Conservation (phyloP, 129 eudicot genomes). For the Helichrysum umbraculigerum region DNA sequence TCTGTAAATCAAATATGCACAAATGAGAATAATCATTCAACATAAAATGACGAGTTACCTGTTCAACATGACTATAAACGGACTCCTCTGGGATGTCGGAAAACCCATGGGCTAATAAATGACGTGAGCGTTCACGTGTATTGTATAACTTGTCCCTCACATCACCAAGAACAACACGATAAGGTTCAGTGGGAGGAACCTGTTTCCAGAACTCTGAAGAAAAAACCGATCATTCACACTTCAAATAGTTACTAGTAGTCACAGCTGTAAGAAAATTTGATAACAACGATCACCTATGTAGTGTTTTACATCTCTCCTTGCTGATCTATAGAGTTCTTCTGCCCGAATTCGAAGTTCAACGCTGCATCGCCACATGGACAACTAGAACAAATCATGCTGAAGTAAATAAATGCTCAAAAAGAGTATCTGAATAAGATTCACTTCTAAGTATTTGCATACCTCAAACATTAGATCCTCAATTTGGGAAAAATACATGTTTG, state of each 20-base stretch:
- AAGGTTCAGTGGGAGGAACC: slow-evolving; percentile 85
- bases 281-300: slow-evolving; percentile 59
- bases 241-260: slow-evolving; percentile 6
- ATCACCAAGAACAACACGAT: slow-evolving; percentile 91
- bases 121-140: slow-evolving; percentile 95
- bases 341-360: slow-evolving; percentile 85
- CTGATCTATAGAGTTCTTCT: slow-evolving; percentile 66
- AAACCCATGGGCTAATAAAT: slow-evolving; percentile 64
- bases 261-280: background rate
- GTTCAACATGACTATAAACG: slow-evolving; percentile 66
- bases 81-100: slow-evolving; percentile 92
- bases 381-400: slow-evolving; percentile 36
- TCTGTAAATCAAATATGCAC: background rate
- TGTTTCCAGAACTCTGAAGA: slow-evolving; percentile 92
- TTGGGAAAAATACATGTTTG: slow-evolving; percentile 87
- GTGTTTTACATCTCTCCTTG: slow-evolving; percentile 91
- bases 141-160: slow-evolving; percentile 88
- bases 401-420: slow-evolving; percentile 23
- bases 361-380: slow-evolving; percentile 98
- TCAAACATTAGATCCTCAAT: slow-evolving; percentile 98
- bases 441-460: slow-evolving; percentile 41
- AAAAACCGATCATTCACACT: background rate
- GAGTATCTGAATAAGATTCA: background rate
- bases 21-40: background rate
- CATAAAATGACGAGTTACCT: slow-evolving; percentile 42